phyloP scores from a whole-genome alignment of 768 basidiomycete species.

The Lactifluus volemus region DNA sequence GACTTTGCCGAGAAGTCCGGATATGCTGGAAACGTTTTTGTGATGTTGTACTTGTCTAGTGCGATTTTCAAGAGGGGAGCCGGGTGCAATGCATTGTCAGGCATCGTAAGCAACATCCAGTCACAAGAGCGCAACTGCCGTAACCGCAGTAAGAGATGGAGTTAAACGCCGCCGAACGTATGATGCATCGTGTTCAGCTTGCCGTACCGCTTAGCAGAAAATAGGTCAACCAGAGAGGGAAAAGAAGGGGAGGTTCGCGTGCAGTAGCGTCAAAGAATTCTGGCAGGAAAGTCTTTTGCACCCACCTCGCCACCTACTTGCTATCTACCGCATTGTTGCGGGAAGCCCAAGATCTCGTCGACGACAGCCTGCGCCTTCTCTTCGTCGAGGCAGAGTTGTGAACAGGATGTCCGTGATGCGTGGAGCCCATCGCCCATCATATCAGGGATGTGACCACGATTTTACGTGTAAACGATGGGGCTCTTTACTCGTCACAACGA shows the following conservation, averaged over 20 bases:
- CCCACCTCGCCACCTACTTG: slow-evolving; percentile 73
- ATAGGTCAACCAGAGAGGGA: neutral
- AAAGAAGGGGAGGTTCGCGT: slow-evolving; percentile 26
- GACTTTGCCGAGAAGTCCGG: slow-evolving; percentile 82
- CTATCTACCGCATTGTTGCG: slow-evolving; percentile 58
- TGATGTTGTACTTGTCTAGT: no score
- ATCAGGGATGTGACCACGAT: neutral
- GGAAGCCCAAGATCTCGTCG: slow-evolving; percentile 56
- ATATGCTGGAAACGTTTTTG: slow-evolving; percentile 27
- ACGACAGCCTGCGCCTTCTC: slow-evolving; percentile 57
- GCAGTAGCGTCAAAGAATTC: slow-evolving; percentile 70
- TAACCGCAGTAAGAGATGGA: neutral
- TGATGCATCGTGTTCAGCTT: slow-evolving; percentile 71
- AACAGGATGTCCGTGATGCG: neutral
- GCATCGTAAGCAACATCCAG: slow-evolving; percentile 83
- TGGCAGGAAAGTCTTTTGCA: slow-evolving; percentile 76
- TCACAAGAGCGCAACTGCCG: slow-evolving; percentile 62
- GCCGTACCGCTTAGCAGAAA: slow-evolving; percentile 52
- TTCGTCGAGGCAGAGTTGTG: slow-evolving; percentile 52
- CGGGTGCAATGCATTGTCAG: slow-evolving; percentile 71
- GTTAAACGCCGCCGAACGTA: slow-evolving; percentile 21
- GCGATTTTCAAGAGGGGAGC: no score
- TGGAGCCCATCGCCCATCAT: neutral
- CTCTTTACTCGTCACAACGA: slow-evolving; percentile 72
- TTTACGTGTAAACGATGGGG: slow-evolving; percentile 3